phyloP scores from a whole-genome alignment of 2,329 filamentous ascomycete species.

The Aspergillus thermomutatus region DNA sequence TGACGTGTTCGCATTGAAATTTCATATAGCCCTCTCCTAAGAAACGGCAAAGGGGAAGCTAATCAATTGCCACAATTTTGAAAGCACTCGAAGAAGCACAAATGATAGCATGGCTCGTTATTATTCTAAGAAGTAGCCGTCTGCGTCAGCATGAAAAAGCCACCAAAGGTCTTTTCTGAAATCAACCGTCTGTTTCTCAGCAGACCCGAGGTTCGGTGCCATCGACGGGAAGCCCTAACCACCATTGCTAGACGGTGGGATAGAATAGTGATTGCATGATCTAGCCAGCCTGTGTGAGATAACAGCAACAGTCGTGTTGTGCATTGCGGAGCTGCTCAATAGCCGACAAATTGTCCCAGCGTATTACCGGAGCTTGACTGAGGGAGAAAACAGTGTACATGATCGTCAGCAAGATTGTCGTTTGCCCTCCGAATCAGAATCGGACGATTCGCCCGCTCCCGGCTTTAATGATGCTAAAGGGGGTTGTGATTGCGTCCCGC shows the following conservation, averaged over 20 bases:
- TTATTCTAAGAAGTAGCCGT: background rate
- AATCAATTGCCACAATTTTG: slow-evolving; percentile 2
- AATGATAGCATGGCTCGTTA: background rate
- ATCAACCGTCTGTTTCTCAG: background rate
- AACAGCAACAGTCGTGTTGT: background rate
- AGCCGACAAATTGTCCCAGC: background rate
- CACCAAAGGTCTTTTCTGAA: background rate
- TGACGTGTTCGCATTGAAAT: background rate
- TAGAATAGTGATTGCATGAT: background rate
- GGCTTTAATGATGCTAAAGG: background rate
- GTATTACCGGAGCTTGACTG: background rate
- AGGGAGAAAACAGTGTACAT: background rate
- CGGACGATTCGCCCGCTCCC: background rate
- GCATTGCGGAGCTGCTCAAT: background rate
- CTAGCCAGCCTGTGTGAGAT: background rate
- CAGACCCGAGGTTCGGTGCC: background rate
- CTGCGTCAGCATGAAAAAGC: background rate
- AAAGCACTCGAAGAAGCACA: background rate
- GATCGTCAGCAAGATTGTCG: background rate
- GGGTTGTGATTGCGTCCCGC: background rate
- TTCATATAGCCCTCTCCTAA: slow-evolving; percentile 1
- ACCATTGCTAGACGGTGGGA: background rate
- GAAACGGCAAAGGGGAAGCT: slow-evolving; percentile 10
- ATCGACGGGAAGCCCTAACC: background rate
- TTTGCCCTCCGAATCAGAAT: background rate